Evolutionary conservation across 768 basidiomycete genomes (phyloP).

Genomic region (Aureoboletus auriporus): DNA sequence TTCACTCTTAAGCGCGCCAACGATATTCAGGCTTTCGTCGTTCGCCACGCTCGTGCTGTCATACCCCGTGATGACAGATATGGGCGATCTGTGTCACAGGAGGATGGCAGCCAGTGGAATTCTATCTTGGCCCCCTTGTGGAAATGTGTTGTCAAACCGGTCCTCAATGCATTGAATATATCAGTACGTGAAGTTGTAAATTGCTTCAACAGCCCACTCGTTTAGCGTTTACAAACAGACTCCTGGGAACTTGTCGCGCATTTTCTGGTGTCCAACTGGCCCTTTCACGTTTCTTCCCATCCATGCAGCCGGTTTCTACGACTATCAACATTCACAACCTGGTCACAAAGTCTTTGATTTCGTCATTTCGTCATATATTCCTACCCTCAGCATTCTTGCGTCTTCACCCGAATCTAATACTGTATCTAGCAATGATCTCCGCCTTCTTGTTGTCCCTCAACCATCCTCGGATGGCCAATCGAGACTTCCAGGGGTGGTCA

Average conservation of each 20-base stretch:
- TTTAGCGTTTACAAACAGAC: neutral
- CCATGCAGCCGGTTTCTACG: constrained; percentile 2
- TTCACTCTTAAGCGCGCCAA: neutral
- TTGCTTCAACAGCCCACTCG: neutral
- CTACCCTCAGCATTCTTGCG: constrained; percentile 20
- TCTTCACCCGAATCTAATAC: neutral
- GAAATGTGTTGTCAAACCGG: constrained; percentile 2
- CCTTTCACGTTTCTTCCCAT: neutral
- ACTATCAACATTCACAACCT: neutral
- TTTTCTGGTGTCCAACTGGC: constrained; percentile 1
- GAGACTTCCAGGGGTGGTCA: constrained; percentile 4
- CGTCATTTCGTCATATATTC: constrained; percentile 24
- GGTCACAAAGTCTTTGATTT: neutral
- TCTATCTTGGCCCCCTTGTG: neutral
- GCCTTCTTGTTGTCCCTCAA: constrained; percentile 9
- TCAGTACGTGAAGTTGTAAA: neutral
- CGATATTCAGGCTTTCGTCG: neutral
- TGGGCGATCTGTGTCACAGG: neutral
- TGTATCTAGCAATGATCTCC: neutral
- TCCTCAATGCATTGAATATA: neutral
- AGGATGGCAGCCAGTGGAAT: neutral
- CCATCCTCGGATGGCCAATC: constrained; percentile 9
- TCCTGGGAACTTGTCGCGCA: neutral
- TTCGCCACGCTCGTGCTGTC: neutral
- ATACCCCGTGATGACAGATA: neutral